Base-by-base conservation (phyloP, 148 eudicot species). In the Dysphania ambrosioides region DNA sequence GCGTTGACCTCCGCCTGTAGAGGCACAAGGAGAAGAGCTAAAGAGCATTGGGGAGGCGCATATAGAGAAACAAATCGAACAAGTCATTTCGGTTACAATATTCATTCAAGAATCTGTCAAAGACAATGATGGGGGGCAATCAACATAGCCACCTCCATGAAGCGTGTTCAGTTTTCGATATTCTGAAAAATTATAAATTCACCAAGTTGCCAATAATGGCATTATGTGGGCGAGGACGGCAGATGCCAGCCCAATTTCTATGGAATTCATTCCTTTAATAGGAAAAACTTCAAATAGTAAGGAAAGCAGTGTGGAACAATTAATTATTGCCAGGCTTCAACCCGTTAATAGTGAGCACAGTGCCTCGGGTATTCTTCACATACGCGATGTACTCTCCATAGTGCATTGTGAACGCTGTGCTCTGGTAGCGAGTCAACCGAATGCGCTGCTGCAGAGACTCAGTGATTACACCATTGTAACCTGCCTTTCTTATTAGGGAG, bases 401-500 rank as follows among this genome's bases (percentile, higher is more conserved):
- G 59, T 78, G 86, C 96, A 95, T 86, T 40, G 94, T 88, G 34
- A 84, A 92, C 80, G 87, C 68, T 3, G 97, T 88, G 75, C 99
- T 95, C 83, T 95, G 92, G 64, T 95, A 95, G 40, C 97, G 96
- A 49, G 97, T 92, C 72, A 92, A 79, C 6, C 71, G 79, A 49
- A 95, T 89, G 72, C 84, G 77, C 77, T 88, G 85, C 44, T 96
- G 78, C 19, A 95, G 72, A 57, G 91, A 78, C 66, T 88, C 99
- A 0, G 88, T 89, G 29, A 95, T 90, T 68, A 81, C 41, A 27
- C 97, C 96, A 41, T 82, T 83, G 77, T 84, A 92, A 68, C 96
- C 99, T 0, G 99, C 86, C 75, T 95, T 95, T 47, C 97, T 82
- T 31, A 95, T 82, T 49, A 95, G 74, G 19, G 99, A 95, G 79